Conservation (phyloP, 2,329 filamentous ascomycete species). For the Penicillium sp. region DNA sequence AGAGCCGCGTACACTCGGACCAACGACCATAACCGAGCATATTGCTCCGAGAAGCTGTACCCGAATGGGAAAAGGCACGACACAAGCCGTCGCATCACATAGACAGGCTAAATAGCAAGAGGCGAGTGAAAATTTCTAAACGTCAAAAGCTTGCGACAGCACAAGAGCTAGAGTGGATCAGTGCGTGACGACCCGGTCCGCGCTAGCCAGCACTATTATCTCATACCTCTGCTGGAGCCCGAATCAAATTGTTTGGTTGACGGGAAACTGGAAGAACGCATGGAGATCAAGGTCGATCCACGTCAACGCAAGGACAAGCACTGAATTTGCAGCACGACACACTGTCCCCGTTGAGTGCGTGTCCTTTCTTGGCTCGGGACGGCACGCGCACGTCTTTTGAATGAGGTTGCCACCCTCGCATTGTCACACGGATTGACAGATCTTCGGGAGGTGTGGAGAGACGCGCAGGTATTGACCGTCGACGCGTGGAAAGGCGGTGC, state of each 20-base stretch:
- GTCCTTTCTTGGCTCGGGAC: neutral
- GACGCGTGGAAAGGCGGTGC: conserved; percentile 4
- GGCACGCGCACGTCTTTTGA: neutral
- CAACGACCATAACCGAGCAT: neutral
- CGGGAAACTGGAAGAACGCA: neutral
- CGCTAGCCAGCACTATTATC: neutral
- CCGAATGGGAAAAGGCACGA: neutral
- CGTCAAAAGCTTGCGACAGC: conserved; percentile 4
- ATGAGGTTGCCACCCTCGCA: neutral
- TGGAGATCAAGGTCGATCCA: neutral
- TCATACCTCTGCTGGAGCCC: neutral
- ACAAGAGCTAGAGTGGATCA: conserved; percentile 1
- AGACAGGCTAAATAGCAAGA: neutral
- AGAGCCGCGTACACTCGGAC: neutral
- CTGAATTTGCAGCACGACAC: neutral
- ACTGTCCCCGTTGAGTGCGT: neutral
- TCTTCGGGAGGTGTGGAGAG: neutral
- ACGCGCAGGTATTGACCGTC: neutral
- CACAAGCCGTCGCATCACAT: neutral
- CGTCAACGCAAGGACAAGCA: conserved; percentile 2
- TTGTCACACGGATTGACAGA: neutral
- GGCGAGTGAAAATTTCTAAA: neutral
- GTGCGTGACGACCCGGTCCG: conserved; percentile 5
- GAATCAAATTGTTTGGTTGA: neutral
- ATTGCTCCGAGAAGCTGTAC: neutral